Evolutionary conservation across 768 basidiomycete genomes (phyloP).

Genomic region (Vararia minispora): DNA sequence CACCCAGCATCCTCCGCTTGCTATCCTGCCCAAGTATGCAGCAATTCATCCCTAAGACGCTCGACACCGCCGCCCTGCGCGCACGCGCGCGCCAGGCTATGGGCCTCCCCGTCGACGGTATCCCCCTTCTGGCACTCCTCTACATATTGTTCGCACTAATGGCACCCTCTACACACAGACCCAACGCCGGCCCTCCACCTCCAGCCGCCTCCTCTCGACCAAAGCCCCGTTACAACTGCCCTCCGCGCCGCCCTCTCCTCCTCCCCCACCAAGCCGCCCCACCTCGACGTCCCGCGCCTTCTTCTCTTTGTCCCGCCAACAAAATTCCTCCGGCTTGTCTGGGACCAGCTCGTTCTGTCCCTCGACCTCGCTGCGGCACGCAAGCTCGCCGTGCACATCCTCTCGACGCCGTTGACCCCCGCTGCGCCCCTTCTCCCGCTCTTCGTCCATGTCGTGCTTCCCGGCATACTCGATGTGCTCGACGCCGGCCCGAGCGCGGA

Average conservation of each 20-base stretch:
- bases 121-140: conserved; percentile 7
- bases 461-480: conserved; percentile 42
- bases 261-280: conserved; percentile 48
- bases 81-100: conserved; percentile 28
- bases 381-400: conserved; percentile 55
- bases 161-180: neutral
- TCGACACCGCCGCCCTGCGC: conserved; percentile 29
- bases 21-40: conserved; percentile 29
- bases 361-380: conserved; percentile 55
- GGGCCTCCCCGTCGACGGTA: conserved; percentile 28
- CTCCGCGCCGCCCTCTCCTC: conserved; percentile 45
- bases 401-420: conserved; percentile 48
- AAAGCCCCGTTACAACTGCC: conserved; percentile 43
- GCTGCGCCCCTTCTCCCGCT: conserved; percentile 60
- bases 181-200: neutral
- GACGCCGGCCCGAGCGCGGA: conserved; percentile 47
- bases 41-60: conserved; percentile 20
- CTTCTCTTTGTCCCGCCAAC: conserved; percentile 46
- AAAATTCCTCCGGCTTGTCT: conserved; percentile 55
- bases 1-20: conserved; percentile 37
- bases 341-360: conserved; percentile 48
- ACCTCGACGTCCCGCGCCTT: conserved; percentile 56
- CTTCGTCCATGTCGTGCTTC: conserved; percentile 60
- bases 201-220: conserved; percentile 26
- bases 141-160: neutral